phyloP scores from a whole-genome alignment of 2,329 filamentous ascomycete species.

The Trichophyton schoenleinii region DNA sequence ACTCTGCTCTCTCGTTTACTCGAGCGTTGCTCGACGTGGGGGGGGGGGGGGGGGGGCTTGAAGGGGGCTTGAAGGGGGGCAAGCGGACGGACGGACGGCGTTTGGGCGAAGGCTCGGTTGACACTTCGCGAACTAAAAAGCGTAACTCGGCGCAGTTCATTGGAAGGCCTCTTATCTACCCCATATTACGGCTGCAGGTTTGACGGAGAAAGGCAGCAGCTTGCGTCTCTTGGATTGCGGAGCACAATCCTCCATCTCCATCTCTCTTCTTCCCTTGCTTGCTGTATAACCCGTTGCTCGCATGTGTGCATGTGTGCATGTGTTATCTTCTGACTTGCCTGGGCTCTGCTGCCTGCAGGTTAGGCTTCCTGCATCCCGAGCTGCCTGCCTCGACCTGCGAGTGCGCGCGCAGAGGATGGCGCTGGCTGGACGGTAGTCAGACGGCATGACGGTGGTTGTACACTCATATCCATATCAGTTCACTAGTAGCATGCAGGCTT shows the following conservation, averaged over 20 bases:
- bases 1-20: neutral
- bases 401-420: neutral
- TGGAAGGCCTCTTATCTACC: neutral
- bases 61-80: too few species aligned
- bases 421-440: neutral
- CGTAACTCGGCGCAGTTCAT: neutral
- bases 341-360: neutral
- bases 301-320: neutral
- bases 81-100: neutral
- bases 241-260: neutral
- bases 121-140: neutral
- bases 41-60: neutral
- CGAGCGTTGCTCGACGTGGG: neutral
- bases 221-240: neutral
- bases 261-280: neutral
- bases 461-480: neutral
- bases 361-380: neutral
- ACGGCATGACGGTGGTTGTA: neutral
- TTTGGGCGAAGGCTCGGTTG: neutral
- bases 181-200: neutral
- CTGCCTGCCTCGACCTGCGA: neutral
- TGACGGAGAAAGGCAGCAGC: neutral
- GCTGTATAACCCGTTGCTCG: too few species aligned
- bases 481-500: neutral
- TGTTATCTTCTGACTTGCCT: conserved; percentile 2